Base-by-base conservation (phyloP, 768 basidiomycete species). In the Phanerochaete carnosa region DNA sequence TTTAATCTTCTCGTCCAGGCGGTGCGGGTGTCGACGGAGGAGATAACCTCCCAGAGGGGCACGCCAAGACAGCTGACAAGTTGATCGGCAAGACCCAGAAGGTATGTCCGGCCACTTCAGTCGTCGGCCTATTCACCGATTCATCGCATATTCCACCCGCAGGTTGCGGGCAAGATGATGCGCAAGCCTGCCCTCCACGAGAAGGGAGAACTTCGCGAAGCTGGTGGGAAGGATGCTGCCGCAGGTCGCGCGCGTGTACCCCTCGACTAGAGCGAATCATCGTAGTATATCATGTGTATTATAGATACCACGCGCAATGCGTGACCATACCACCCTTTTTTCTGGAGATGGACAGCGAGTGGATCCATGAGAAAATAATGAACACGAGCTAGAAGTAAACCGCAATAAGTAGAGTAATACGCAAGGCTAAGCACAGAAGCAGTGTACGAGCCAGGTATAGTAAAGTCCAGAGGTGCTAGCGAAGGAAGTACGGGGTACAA, bases 81-180 rank as follows among this genome's bases (percentile, higher is more conserved):
- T 60, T 85, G 23, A 64, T 84, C 35, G 85, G 86, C 2, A 86
- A 87, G 74, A 75, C 80, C 0, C 76, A 87, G 65, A 79, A 86
- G 77, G 39, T 57, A 35, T 11, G 37, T 12, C n/a, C 11, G 4
- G 39, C 19, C 16, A 8, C 8, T 43, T 35, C 15, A 15, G 22
- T 25, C 3, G 45, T 3, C 2, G 22, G 3, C 19, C 4, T 16
- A 19, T 56, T 6, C 13, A 12, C 35, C 15, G 3, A 2, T 22
- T 8, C 26, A 7, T 46, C 22, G 45, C 54, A 19, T 7, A 45
- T 1, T 13, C 11, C 32, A 5, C 23, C 23, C 49, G n/a, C n/a
- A 85, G 83, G 71, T 84, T 45, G 64, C 79, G 29, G 84, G 85
- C 8, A 86, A 86, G 68, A 57, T 74, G 35, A 72, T 73, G 15